Conservation (phyloP, 176 grass and related monocot genomes). For the Carex littledalei region DNA sequence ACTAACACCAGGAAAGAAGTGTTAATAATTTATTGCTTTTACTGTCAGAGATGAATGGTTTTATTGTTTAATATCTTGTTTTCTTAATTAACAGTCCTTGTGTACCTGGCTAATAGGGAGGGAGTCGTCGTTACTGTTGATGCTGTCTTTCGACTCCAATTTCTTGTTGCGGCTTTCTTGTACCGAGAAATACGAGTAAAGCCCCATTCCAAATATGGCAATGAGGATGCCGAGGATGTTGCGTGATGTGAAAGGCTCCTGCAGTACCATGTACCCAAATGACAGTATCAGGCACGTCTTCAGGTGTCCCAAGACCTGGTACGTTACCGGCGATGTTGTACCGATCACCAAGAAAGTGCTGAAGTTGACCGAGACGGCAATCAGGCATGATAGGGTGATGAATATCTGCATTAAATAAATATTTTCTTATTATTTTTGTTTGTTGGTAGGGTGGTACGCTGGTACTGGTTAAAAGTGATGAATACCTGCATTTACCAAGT, state of each 20-base stretch:
- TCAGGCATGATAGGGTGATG: constrained; percentile 65
- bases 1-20: neutral
- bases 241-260: constrained; percentile 60
- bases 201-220: constrained; percentile 85
- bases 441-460: neutral
- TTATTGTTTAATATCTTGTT: too few relatives aligned
- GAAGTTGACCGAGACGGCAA: constrained; percentile 85
- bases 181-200: constrained; percentile 76
- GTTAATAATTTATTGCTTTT: neutral
- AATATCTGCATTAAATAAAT: constrained; percentile 38
- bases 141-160: constrained; percentile 21
- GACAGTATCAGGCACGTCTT: constrained; percentile 91
- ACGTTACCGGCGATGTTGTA: constrained; percentile 85
- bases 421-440: neutral
- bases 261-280: constrained; percentile 63
- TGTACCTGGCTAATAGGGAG: constrained; percentile 33
- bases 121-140: neutral
- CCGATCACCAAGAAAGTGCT: constrained; percentile 95
- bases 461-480: neutral
- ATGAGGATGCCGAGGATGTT: constrained; percentile 82
- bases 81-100: too few relatives aligned
- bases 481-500: too few relatives aligned
- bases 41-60: neutral
- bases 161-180: constrained; percentile 59
- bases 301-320: constrained; percentile 93